Evolutionary conservation across 352 stramenopile genomes (phyloP), one percentile per base, ranked within the genome.

Genomic region (Phytophthora litchii): DNA sequence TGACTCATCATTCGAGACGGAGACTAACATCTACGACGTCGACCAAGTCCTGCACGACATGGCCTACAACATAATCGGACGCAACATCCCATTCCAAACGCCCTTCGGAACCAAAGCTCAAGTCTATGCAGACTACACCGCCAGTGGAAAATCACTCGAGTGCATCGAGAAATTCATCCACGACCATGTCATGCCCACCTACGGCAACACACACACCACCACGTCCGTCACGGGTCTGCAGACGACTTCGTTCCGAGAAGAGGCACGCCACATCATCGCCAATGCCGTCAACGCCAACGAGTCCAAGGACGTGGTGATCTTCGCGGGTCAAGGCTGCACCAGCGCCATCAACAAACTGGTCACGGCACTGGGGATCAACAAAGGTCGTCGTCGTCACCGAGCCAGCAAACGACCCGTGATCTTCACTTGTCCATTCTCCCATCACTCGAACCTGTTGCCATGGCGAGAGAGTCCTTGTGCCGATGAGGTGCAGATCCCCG

Each of bases 391-490:
- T 20, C 58, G 51, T 6, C 65, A 67, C 32, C 65, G 65, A 14
- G 37, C 54, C 4, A 51, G 52, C 14, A 68, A 59, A 68, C 82
- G 53, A 0, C 83, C 94, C 0, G 84, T 98, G 7, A 89, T 98
- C 48, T 93, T 98, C 44, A 90, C 92, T 13, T 83, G 92, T 36
- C 96, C 96, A 5, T 98, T 97, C 53, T 97, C 98, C 68, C 97
- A 99, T 72, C 97, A 99, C 70, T 98, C 92, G 27, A 99, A 99
- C 76, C 63, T 99, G 12, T 70, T 99, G 9, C 96, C 96, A 4
- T 99, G 96, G 96, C 71, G 96, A 41, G 97, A 99, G 77, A 94
- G 80, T 49, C 77, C 55, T 9, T 70, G 59, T 52, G 85, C 83
- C 1, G 81, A 97, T n/a, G 82, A 97, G 17, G 74, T 96, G 19